Conservation (phyloP, 2,329 filamentous ascomycete species). For the Ramularia collo-cygni region DNA sequence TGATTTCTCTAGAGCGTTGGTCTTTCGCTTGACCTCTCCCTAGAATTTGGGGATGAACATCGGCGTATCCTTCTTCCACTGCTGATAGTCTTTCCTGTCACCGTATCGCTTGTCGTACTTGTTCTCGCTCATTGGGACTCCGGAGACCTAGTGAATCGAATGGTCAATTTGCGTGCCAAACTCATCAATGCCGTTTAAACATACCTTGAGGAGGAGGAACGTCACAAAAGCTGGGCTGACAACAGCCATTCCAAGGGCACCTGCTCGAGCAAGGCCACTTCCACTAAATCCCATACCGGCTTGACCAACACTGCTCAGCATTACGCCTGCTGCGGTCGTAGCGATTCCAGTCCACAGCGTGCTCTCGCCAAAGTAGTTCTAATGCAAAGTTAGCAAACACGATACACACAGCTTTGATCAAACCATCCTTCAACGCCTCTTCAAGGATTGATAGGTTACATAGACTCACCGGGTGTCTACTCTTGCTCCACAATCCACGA, state of each 20-base stretch:
- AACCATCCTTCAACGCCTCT: no score
- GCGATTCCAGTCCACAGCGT: slow-evolving; percentile 64
- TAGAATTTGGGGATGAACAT: slow-evolving; percentile 58
- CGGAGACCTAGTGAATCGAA: slow-evolving; percentile 32
- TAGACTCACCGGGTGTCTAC: slow-evolving; percentile 45
- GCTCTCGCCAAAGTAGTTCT: slow-evolving; percentile 65
- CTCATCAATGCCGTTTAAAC: no score
- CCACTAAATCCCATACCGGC: slow-evolving; percentile 51
- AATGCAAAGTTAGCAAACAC: not conserved
- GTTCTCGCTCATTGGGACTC: slow-evolving; percentile 58
- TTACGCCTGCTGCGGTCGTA: slow-evolving; percentile 48
- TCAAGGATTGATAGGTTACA: no score
- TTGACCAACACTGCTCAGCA: slow-evolving; percentile 50
- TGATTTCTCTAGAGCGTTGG: no score
- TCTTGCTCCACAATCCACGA: slow-evolving; percentile 54
- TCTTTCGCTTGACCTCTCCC: no score
- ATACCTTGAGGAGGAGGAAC: slow-evolving; percentile 57
- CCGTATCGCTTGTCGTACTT: slow-evolving; percentile 63
- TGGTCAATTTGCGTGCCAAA: slow-evolving; percentile 13
- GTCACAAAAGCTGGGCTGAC: slow-evolving; percentile 59
- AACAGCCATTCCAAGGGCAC: slow-evolving; percentile 47
- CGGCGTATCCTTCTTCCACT: slow-evolving; percentile 61
- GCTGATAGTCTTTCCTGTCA: slow-evolving; percentile 56
- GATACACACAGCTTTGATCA: no score
- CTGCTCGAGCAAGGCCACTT: slow-evolving; percentile 34